Evolutionary conservation across 2,329 filamentous ascomycete species (phyloP).

Genomic region (Hyphodiscus sp.): DNA sequence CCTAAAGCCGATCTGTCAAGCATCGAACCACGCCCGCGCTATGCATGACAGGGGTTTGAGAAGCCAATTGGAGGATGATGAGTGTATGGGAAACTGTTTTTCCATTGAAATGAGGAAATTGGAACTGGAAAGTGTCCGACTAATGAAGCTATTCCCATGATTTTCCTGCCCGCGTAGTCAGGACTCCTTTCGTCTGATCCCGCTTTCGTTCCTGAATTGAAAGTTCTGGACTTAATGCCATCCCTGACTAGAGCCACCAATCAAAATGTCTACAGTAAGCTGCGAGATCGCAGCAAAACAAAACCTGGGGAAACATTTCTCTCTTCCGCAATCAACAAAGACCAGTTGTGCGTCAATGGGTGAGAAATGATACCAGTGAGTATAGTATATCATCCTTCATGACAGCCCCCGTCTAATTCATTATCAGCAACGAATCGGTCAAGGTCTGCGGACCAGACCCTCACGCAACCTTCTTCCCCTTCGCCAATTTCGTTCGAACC

Average conservation of each 20-base stretch:
- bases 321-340: background rate
- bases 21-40: background rate
- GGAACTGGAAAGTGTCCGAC: background rate
- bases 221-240: background rate
- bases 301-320: background rate
- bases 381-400: background rate
- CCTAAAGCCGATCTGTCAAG: background rate
- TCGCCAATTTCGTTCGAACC: background rate
- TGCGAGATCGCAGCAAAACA: background rate
- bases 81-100: background rate
- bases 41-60: background rate
- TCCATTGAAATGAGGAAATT: background rate
- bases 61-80: background rate
- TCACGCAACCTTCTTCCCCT: conserved; percentile 1
- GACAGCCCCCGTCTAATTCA: background rate
- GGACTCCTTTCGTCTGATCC: background rate
- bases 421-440: background rate
- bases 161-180: background rate
- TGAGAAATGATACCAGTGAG: background rate
- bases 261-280: background rate
- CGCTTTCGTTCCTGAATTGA: background rate
- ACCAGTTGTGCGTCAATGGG: background rate
- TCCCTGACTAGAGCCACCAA: background rate
- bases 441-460: conserved; percentile 1
- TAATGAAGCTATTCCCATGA: background rate